phyloP scores from a whole-genome alignment of 305 asterid genomes.

The Ajuga reptans region DNA sequence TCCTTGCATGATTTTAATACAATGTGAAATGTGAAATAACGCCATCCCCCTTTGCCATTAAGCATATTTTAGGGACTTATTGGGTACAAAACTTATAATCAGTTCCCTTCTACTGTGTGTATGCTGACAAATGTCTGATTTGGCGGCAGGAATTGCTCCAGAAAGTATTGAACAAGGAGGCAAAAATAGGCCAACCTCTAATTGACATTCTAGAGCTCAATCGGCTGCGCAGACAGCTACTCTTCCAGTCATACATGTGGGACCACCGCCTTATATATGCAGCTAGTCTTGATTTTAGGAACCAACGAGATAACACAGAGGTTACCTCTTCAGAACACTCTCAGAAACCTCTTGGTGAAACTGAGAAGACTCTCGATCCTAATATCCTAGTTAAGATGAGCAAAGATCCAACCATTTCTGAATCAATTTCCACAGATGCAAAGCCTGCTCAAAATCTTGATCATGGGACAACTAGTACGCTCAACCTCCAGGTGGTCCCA shows the following conservation, averaged over 20 bases:
- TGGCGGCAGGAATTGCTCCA: constrained; percentile 59
- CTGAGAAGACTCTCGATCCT: constrained; percentile 31
- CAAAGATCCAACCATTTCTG: constrained; percentile 21
- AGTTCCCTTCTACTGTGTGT: not conserved
- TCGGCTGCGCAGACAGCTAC: constrained; percentile 62
- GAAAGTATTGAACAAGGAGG: constrained; percentile 53
- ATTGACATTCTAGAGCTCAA: constrained; percentile 82
- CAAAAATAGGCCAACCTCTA: constrained; percentile 47
- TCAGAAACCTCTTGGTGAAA: constrained; percentile 29
- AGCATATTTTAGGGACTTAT: not conserved
- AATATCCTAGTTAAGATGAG: constrained; percentile 25
- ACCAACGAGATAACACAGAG: constrained; percentile 28
- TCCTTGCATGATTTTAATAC: not conserved
- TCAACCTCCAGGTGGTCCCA: constrained; percentile 26
- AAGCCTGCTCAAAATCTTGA: constrained; percentile 34
- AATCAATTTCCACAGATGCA: constrained; percentile 28
- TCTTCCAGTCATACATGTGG: constrained; percentile 86
- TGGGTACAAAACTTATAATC: not conserved
- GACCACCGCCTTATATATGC: constrained; percentile 71
- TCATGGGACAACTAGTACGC: constrained; percentile 21
- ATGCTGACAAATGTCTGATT: constrained; percentile 21
- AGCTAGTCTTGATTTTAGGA: constrained; percentile 40
- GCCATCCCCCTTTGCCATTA: not conserved
- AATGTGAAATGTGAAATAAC: not conserved
- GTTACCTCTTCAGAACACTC: constrained; percentile 31